Conservation (phyloP, 306 rosid genomes). For the Carpinus viminea region DNA sequence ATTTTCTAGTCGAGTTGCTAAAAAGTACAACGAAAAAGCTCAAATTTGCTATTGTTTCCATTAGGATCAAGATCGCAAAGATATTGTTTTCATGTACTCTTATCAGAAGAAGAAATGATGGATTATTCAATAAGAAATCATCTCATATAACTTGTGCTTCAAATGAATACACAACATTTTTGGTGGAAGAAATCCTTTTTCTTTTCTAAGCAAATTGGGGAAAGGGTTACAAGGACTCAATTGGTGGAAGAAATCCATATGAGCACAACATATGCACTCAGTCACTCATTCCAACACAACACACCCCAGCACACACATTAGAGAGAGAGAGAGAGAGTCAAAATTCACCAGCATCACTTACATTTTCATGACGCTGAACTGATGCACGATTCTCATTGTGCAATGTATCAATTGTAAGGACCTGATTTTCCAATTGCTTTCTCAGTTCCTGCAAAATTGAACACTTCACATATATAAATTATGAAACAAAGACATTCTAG, state of each 20-base stretch:
- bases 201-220: too few relatives aligned
- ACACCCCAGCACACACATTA: background rate
- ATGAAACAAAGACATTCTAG: background rate
- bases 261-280: background rate
- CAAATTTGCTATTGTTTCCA: background rate
- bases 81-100: background rate
- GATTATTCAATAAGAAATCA: background rate
- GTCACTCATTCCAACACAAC: background rate
- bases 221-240: too few relatives aligned
- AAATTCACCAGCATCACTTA: conserved; percentile 38
- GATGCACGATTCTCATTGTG: conserved; percentile 59
- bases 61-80: background rate
- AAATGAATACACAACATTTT: background rate
- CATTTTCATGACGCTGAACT: conserved; percentile 66
- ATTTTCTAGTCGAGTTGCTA: background rate
- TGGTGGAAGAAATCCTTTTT: background rate
- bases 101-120: background rate
- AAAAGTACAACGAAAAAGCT: background rate
- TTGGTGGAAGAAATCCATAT: background rate
- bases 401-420: conserved; percentile 58
- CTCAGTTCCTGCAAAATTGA: conserved; percentile 71
- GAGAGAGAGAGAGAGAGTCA: conserved; percentile 1
- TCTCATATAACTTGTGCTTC: background rate
- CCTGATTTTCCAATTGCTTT: conserved; percentile 89
- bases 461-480: conserved; percentile 8